Evolutionary conservation across 2,329 filamentous ascomycete species (phyloP), one percentile per base, ranked within the genome.

Genomic region (Dactylellina parvicollis): DNA sequence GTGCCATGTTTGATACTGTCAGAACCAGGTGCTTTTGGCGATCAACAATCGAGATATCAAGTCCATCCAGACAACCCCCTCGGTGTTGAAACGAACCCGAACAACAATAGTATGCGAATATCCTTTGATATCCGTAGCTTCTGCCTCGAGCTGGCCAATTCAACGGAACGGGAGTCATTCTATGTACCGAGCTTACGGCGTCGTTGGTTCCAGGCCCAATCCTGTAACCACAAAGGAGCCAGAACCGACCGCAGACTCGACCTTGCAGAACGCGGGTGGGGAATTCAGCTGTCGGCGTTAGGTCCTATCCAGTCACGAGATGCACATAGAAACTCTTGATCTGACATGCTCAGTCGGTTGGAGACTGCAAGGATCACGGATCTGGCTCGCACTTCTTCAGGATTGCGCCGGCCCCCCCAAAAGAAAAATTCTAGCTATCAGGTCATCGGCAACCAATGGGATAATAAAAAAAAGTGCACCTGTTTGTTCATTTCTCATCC

Each of bases 311-410:
- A 49, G 52, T 65, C 59, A 52, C 52, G 42, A 46, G 60, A 65
- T 65, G 49, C 38, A 61, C 38, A 49, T 46, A 49, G 57, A 47
- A 8, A 12, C 18, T 57, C 36, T 66, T 49, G 61, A 66, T 66
- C 54, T 65, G 47, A 61, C 57, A 50, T 71, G 47, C 54, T 55
- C 47, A 50, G 46, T 56, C 54, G 38, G 38, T 47, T 40, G 36
- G 60, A 56, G 40, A 14, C 20, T 73, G 22, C 60, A 73, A 52
- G 69, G 69, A 61, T 73, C 22, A 47, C 42, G 44, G 32, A 64
- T 66, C 69, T 61, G 16, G 38, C 49, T 66, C 59, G 20, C 59
- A 44, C 44, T 57, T 69, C 64, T 22, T 16, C 18, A 40, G 12
- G 30, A 26, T n/a, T 42, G 44, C 42, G 44, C 30, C 18, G 16